Evolutionary conservation across 352 stramenopile genomes (phyloP), one percentile per base, ranked within the genome.

Genomic region (Pythium aquatile): DNA sequence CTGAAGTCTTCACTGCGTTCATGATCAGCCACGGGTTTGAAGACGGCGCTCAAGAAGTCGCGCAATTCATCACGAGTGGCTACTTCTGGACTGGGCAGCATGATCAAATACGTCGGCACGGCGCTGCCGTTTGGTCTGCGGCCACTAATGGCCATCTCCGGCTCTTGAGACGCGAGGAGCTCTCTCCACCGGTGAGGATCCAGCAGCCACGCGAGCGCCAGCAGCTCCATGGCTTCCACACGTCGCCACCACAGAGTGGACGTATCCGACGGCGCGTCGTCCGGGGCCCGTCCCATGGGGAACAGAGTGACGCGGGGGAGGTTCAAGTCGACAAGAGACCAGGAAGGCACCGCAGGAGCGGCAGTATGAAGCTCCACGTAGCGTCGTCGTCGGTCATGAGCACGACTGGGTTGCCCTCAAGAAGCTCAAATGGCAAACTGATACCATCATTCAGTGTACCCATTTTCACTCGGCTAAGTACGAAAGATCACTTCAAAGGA

Each of bases 181-280:
- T 54, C 5, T 29, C 14, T 54, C 47, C 47, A 54, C 7, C 17
- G n/a, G 47, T 55, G 8, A 32, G 32, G 48, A 55, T 55, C 48
- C 48, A 39, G 16, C 16, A 55, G 48, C 48, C 48, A 55, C 48
- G 13, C 24, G 20, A 55, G 48, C 26, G 48, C 13, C 48, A 55
- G 26, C 48, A 55, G 48, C 26, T 37, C 26, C 24, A 55, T 10
- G 10, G 24, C 48, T 10, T 32, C 13, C 24, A 32, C 13, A 10
- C 26, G 26, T 4, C 20, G 6, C 5, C 47, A 24, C 47, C 47
- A 54, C 24, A 55, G 29, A 32, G 20, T 24, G 20, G 20, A 24
- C 20, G 20, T 24, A 24, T 24, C 20, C 20, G 20, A 24, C 20
- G 20, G 20, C 20, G 20, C 20, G 20, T 24, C 20, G 20, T 24